Percentiles rank a stretch among this genome's conserved stretches.
Evolutionary conservation across 129 eudicot species (phyloP).

Genomic region (Mikania micrantha): DNA sequence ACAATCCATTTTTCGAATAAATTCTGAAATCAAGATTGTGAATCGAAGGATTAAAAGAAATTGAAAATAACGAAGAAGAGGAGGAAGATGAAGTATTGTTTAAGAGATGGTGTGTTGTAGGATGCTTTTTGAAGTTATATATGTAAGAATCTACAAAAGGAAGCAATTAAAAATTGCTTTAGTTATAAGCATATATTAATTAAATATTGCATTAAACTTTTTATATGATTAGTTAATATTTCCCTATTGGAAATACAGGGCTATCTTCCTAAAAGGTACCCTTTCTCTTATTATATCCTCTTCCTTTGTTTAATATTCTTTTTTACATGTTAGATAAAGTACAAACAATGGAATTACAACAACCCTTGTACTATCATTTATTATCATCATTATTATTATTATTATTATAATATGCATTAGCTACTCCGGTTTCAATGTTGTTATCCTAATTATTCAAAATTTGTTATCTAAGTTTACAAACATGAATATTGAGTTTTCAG

Average conservation of each 20-base stretch:
- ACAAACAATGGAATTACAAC: constrained; percentile 9
- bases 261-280: constrained; percentile 14
- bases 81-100: constrained; percentile 28
- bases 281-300: constrained; percentile 11
- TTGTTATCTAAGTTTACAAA: not conserved
- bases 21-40: not conserved
- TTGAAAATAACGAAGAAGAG: not conserved
- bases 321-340: constrained; percentile 7
- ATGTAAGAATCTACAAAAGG: constrained; percentile 33
- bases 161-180: constrained; percentile 44
- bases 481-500: not conserved
- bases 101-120: constrained; percentile 26
- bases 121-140: constrained; percentile 28
- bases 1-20: constrained; percentile 56
- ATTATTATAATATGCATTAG: no score
- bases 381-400: no score
- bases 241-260: constrained; percentile 12
- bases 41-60: not conserved
- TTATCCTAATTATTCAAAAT: not conserved
- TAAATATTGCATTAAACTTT: constrained; percentile 20
- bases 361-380: not conserved
- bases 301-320: not conserved
- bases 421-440: not conserved
- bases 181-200: constrained; percentile 36
- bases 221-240: constrained; percentile 25